A percentile compares a stretch with the other conserved stretches of the same genome.
These are phyloP conservation scores for Tolypocladium tundrense DNA, from an alignment of 2,329 filamentous ascomycete genomes.

Conservation along the genomic window DNA sequence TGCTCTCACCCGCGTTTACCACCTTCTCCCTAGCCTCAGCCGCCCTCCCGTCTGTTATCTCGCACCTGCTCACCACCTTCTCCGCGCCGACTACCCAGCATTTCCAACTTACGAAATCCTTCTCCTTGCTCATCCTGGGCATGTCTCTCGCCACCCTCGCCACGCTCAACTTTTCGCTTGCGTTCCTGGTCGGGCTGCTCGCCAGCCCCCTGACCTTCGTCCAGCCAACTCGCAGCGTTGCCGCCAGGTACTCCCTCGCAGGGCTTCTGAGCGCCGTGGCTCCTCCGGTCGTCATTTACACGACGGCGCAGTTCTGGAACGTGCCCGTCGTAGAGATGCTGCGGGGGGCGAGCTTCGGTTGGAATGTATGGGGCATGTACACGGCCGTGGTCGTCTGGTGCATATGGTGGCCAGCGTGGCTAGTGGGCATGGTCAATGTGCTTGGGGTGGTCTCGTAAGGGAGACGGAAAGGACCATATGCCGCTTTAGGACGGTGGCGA, in stretches of 20 bases:
- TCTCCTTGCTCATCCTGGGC: slow-evolving; percentile 85
- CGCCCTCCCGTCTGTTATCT: slow-evolving; percentile 46
- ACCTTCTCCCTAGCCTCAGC: slow-evolving; percentile 45
- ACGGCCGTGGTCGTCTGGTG: slow-evolving; percentile 87
- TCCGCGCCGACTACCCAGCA: slow-evolving; percentile 55
- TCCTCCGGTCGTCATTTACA: slow-evolving; percentile 46
- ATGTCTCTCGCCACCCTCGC: slow-evolving; percentile 88
- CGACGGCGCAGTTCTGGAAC: slow-evolving; percentile 30
- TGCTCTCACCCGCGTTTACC: slow-evolving; percentile 48
- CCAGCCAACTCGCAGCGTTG: slow-evolving; percentile 31
- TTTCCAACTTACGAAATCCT: slow-evolving; percentile 71
- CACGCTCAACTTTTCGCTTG: slow-evolving; percentile 89
- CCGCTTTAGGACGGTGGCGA: not conserved
- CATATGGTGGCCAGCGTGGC: slow-evolving; percentile 91
- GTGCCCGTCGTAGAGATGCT: slow-evolving; percentile 48
- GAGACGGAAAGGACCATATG: not conserved
- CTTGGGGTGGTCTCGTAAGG: slow-evolving; percentile 25
- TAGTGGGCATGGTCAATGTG: slow-evolving; percentile 50
- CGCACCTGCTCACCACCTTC: slow-evolving; percentile 39
- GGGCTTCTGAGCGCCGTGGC: slow-evolving; percentile 49
- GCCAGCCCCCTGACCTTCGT: slow-evolving; percentile 73
- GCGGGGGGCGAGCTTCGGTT: slow-evolving; percentile 69
- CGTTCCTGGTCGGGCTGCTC: slow-evolving; percentile 73
- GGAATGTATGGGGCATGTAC: slow-evolving; percentile 83
- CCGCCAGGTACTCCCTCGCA: slow-evolving; percentile 30